Evolutionary conservation across 257 asterid species (phyloP), one percentile per base, ranked within the genome.

Genomic region (Jacaranda mimosifolia): DNA sequence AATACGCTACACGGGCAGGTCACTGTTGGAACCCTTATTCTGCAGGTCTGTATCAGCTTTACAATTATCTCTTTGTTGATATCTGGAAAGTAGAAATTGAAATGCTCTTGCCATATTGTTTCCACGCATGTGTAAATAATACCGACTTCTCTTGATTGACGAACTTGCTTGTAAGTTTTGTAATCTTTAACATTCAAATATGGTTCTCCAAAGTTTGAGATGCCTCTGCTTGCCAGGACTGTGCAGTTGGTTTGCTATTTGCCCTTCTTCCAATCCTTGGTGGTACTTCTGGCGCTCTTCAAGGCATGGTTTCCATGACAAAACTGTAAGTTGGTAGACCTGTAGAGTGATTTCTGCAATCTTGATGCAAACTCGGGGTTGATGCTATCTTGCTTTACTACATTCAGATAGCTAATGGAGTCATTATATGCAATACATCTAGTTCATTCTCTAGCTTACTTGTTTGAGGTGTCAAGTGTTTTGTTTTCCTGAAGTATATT

Each of bases 191-290:
- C 77, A 59, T 70, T 73, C 14, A 66, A 75, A 38, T 63, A 57
- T 71, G 75, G 52, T 67, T 81, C 45, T 78, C 56, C 17, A 57
- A 79, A 70, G 39, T 80, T 69, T 83, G 83, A 77, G 81, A 77
- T 58, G 76, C 74, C 70, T 70, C 74, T 79, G 55, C 72, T 78
- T 84, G 45, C 77, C 94, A 91, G 98, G 98, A 92, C 84, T 92
- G 98, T 83, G 87, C 94, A 39, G 94, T 92, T 53, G 97, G 97
- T 72, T 87, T 91, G 90, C 85, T 92, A 68, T 92, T 92, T 82
- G 94, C 97, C 63, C 89, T 92, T 84, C 94, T 92, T 79, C 98
- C 98, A 59, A 89, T 92, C 79, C 91, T 91, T 74, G 97, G 94
- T 79, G 97, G 98, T 77, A 88, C 97, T 67, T 89, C 98, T 74